Conservation (phyloP, 495 filamentous ascomycete species). For the Hamigera avellanea region DNA sequence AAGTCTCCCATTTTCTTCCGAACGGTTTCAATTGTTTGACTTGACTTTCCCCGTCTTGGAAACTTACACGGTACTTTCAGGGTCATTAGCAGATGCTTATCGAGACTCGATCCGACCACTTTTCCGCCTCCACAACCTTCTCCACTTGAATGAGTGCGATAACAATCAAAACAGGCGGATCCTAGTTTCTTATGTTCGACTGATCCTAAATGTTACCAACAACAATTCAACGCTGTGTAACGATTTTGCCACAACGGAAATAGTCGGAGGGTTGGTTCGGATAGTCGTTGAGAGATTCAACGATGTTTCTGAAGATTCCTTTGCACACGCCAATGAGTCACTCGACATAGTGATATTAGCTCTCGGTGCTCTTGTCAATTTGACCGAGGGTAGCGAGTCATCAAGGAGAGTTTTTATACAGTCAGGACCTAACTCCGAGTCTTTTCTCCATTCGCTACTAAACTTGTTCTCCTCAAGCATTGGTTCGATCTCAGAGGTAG, state of each 20-base stretch:
- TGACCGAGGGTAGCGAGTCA: conserved; percentile 61
- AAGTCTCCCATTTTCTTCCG: neutral
- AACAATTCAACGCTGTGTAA: conserved; percentile 58
- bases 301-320: conserved; percentile 25
- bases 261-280: conserved; percentile 44
- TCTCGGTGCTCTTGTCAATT: conserved; percentile 79
- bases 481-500: conserved; percentile 36
- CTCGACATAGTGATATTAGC: conserved; percentile 68
- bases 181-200: conserved; percentile 41
- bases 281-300: conserved; percentile 33
- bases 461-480: conserved; percentile 27
- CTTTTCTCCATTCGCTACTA: conserved; percentile 32
- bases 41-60: conserved; percentile 55
- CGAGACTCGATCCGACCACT: conserved; percentile 16
- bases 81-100: conserved; percentile 11
- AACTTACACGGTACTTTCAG: conserved; percentile 31
- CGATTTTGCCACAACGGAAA: conserved; percentile 44
- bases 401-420: conserved; percentile 33
- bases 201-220: conserved; percentile 82
- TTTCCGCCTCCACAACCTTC: conserved; percentile 16
- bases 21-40: conserved; percentile 10
- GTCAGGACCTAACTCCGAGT: conserved; percentile 6
- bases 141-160: conserved; percentile 7
- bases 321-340: conserved; percentile 33
- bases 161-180: conserved; percentile 10